These are phyloP conservation scores for Zalaria obscura DNA, from an alignment of 2,329 filamentous ascomycete genomes.

Conservation along the genomic window DNA sequence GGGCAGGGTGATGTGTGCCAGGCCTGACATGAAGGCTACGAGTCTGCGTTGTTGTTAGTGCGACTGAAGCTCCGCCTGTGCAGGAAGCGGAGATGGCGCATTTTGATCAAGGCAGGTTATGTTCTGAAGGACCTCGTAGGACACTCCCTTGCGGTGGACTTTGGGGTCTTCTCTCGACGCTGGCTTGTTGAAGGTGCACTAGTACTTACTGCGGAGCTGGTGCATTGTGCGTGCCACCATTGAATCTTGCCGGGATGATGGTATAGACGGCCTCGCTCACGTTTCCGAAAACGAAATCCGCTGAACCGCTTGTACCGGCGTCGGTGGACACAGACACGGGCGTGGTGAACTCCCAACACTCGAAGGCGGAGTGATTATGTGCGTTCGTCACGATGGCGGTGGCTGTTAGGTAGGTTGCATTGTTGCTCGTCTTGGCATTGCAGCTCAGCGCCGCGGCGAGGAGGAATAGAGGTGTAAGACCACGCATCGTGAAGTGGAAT, in stretches of 20 bases:
- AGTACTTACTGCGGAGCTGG: slow-evolving; percentile 16
- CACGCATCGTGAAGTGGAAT: too few species aligned
- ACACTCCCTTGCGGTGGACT: too few species aligned
- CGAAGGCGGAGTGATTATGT: slow-evolving; percentile 17
- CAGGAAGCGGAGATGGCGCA: too few species aligned
- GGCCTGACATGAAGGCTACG: slow-evolving; percentile 18
- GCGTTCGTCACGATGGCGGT: slow-evolving; percentile 19
- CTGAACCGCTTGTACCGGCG: slow-evolving; percentile 15
- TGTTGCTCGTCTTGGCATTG: too few species aligned
- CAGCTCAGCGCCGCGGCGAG: too few species aligned
- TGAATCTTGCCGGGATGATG: slow-evolving; percentile 17
- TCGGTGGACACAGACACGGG: slow-evolving; percentile 14
- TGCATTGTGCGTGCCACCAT: slow-evolving; percentile 20
- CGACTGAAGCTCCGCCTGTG: too few species aligned
- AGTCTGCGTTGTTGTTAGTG: slow-evolving; percentile 7
- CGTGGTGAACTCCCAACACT: slow-evolving; percentile 19
- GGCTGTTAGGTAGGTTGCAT: slow-evolving; percentile 12
- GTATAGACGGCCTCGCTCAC: slow-evolving; percentile 15
- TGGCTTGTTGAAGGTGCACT: too few species aligned
- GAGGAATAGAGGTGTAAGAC: too few species aligned
- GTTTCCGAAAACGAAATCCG: slow-evolving; percentile 11
- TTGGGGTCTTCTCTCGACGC: too few species aligned
- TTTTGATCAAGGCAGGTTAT: too few species aligned
- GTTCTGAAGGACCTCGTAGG: too few species aligned
- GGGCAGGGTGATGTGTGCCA: slow-evolving; percentile 19